A percentile compares a stretch with the other conserved stretches of the same genome.
Conservation (phyloP, 306 rosid genomes). For the Canavalia gladiata region DNA sequence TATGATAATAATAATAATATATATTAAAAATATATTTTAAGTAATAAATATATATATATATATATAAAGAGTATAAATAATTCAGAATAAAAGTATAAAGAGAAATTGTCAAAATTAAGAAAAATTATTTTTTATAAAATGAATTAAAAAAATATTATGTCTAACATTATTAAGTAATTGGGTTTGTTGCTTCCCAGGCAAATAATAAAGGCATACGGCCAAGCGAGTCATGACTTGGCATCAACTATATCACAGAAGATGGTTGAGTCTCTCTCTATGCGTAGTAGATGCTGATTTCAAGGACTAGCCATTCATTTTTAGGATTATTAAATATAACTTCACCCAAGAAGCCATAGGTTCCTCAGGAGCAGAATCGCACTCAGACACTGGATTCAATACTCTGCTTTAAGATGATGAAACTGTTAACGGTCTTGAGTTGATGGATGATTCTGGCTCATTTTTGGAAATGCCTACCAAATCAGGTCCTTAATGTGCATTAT, state of each 20-base stretch:
- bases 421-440: constrained; percentile 11
- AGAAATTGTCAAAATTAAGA: too few species aligned
- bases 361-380: constrained; percentile 46
- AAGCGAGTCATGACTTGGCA: constrained; percentile 49
- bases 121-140: too few species aligned
- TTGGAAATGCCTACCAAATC: constrained; percentile 44
- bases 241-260: constrained; percentile 48
- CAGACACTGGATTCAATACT: constrained; percentile 59
- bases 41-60: too few species aligned
- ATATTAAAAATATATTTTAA: too few species aligned
- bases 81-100: too few species aligned
- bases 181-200: constrained; percentile 21
- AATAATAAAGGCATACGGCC: constrained; percentile 34
- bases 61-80: too few species aligned
- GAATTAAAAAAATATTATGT: neutral
- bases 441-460: neutral
- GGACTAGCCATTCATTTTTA: constrained; percentile 56
- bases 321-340: constrained; percentile 61
- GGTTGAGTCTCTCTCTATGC: constrained; percentile 50
- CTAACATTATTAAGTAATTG: neutral
- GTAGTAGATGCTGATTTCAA: constrained; percentile 25
- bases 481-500: constrained; percentile 53
- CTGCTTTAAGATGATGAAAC: constrained; percentile 63
- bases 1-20: too few species aligned
- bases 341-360: constrained; percentile 47